Evolutionary conservation across 257 asterid genomes (phyloP), one percentile per base, ranked within the genome.

Genomic region (Agastache rugosa): DNA sequence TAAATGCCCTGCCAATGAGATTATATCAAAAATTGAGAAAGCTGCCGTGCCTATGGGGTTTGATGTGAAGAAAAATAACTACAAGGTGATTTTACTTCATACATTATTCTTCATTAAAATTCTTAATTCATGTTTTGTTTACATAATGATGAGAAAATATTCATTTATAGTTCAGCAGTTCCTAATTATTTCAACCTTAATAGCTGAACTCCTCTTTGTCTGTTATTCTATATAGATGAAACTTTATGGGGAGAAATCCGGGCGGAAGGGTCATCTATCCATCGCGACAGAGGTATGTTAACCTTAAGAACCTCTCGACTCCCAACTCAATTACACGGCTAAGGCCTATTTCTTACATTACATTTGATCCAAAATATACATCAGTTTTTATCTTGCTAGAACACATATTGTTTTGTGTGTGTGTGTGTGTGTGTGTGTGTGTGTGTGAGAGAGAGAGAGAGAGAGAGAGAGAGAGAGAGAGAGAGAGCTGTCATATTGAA

Each of bases 191-290:
- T 71, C 11, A 53, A 42, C 20, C 58, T 27, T 55, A 66, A 48
- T 68, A 25, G 64, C 39, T 39, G 70, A 54, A 67, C 64, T 48
- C 48, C 7, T 47, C 61, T 66, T 51, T 72, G 51, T 34, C 44
- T 73, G 50, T 61, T 19, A 11, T 75, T 59, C 25, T 65, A 75
- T 25, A 67, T 81, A 93, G 98, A 82, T 93, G 96, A 93, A 93
- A 87, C 96, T 93, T 72, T 92, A 91, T 3, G 96, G 93, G 62
- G 97, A 93, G 83, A 93, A 91, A 85, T 84, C 91, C 4, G 98
- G 98, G 58, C 95, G 97, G 53, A 94, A 94, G 84, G 98, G 98
- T 62, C 97, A 83, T 85, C 80, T 94, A 27, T 85, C 97, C 8
- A 85, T 94, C 72, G 85, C 98, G 34, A 93, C 98, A 16, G 97